Evolutionary conservation across 1,284 basidiomycete genomes (phyloP).

Genomic region (Paramarasmius palmivorus): DNA sequence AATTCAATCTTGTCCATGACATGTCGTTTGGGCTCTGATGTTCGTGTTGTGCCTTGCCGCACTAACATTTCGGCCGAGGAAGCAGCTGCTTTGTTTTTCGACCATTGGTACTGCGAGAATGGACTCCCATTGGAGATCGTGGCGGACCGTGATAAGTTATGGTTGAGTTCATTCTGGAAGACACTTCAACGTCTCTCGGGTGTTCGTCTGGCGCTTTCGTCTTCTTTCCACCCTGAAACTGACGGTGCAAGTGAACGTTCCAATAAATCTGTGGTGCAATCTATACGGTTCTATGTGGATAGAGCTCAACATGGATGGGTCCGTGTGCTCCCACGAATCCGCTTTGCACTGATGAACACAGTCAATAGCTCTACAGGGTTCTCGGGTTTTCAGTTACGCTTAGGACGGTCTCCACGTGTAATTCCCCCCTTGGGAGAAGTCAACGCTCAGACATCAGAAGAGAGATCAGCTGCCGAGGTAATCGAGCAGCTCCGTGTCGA

Average conservation of each 20-base stretch:
- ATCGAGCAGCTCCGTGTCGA: conserved; percentile 7
- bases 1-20: conserved; percentile 40
- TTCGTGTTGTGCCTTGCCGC: conserved; percentile 29
- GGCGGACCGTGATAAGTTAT: conserved; percentile 26
- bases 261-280: conserved; percentile 38
- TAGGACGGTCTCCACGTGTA: conserved; percentile 23
- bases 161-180: conserved; percentile 27
- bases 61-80: conserved; percentile 31
- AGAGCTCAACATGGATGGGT: conserved; percentile 45
- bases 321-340: conserved; percentile 29
- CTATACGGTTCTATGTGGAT: conserved; percentile 35
- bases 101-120: conserved; percentile 38
- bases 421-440: conserved; percentile 23
- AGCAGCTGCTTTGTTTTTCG: conserved; percentile 30
- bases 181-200: conserved; percentile 25
- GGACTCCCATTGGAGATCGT: conserved; percentile 25
- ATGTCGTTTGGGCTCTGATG: conserved; percentile 34
- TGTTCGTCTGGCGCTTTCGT: conserved; percentile 32
- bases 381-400: conserved; percentile 34
- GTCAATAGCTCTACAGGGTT: conserved; percentile 31
- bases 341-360: conserved; percentile 40
- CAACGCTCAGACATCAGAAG: not conserved
- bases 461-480: not conserved
- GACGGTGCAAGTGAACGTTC: conserved; percentile 29
- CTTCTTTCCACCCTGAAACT: conserved; percentile 38